These are phyloP conservation scores for Eragrostis curvula DNA, from an alignment of 176 grass and related monocot genomes.

Conservation along the genomic window DNA sequence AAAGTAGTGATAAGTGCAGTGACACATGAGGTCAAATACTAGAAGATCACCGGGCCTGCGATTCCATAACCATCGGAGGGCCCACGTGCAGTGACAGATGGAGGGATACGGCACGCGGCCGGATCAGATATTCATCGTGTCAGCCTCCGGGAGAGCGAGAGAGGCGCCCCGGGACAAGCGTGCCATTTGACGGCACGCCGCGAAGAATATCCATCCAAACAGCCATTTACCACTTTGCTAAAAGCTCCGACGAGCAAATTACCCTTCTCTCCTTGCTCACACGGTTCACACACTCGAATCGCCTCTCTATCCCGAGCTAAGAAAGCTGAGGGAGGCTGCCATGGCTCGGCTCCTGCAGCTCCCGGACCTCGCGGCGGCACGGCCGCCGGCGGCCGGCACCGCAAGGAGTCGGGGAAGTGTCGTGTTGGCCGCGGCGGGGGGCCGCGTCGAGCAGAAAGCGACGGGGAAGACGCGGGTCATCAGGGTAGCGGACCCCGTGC, in stretches of 20 bases:
- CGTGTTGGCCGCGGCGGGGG: constrained; percentile 21
- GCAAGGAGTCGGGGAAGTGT: not conserved
- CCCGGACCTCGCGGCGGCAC: constrained; percentile 56
- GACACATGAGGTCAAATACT: no score
- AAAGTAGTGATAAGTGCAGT: no score
- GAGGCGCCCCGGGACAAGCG: not conserved
- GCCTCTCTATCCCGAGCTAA: not conserved
- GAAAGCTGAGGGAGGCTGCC: not conserved
- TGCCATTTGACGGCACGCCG: constrained; percentile 13
- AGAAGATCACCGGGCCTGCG: no score
- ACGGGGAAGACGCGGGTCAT: constrained; percentile 56
- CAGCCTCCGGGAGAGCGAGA: not conserved
- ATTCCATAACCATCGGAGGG: not conserved
- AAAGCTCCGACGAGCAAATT: no score
- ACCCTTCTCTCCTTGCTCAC: constrained; percentile 29
- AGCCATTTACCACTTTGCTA: not conserved
- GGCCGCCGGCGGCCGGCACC: constrained; percentile 8
- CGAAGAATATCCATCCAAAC: constrained; percentile 37
- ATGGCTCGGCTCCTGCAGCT: constrained; percentile 73
- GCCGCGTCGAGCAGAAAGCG: constrained; percentile 57
- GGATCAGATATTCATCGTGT: not conserved
- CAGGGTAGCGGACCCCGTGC: constrained; percentile 75
- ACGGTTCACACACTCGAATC: constrained; percentile 42
- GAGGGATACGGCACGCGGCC: not conserved
- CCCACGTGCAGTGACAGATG: constrained; percentile 4